Conservation (phyloP, 2,329 filamentous ascomycete species). For the Incumbomyces delicatus region DNA sequence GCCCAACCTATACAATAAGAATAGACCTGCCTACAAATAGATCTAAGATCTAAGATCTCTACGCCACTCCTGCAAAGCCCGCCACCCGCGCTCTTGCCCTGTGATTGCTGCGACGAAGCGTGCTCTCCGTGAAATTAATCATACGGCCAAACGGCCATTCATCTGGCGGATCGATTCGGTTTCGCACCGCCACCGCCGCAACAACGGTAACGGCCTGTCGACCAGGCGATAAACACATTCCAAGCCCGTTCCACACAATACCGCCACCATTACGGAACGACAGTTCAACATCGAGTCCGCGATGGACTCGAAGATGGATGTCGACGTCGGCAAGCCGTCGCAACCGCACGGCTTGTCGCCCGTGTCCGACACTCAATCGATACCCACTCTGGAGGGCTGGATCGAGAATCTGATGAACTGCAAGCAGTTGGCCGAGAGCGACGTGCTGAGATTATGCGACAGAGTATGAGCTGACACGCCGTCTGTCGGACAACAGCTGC, state of each 20-base stretch:
- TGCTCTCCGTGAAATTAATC: no score
- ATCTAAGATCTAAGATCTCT: no score
- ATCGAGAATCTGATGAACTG: slow-evolving; percentile 97
- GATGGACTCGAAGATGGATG: slow-evolving; percentile 98
- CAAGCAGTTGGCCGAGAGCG: slow-evolving; percentile 91
- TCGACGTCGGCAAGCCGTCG: slow-evolving; percentile 79
- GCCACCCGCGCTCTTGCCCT: no score
- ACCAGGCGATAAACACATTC: no score
- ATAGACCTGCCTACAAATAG: no score
- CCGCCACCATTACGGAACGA: slow-evolving; percentile 1
- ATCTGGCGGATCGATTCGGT: no score
- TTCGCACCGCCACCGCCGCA: no score
- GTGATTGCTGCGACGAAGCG: no score
- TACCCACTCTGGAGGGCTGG: slow-evolving; percentile 92
- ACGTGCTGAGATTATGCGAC: slow-evolving; percentile 94
- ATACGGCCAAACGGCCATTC: no score
- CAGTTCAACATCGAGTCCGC: slow-evolving; percentile 12
- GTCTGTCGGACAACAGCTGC: slow-evolving; percentile 8
- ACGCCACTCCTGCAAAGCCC: no score
- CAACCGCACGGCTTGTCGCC: slow-evolving; percentile 67
- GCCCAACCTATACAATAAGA: no score
- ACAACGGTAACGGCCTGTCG: no score
- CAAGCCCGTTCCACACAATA: neutral
- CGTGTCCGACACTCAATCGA: slow-evolving; percentile 72
- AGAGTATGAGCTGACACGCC: slow-evolving; percentile 56